Conservation (phyloP, 306 rosid species). For the Vigna hirtella region DNA sequence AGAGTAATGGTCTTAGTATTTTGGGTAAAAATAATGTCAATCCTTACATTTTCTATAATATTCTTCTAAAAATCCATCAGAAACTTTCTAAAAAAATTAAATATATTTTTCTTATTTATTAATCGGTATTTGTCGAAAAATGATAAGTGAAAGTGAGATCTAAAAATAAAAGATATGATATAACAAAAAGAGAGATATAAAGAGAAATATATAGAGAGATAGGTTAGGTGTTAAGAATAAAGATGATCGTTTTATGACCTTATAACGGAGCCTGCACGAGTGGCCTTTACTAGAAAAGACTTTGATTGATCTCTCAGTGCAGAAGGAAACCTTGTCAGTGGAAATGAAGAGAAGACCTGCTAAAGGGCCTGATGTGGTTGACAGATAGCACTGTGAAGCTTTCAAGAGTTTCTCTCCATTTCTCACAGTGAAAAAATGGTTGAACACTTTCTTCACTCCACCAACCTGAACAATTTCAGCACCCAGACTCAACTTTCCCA, state of each 20-base stretch:
- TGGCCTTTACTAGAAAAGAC: constrained; percentile 15
- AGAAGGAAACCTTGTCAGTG: constrained; percentile 22
- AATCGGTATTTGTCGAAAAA: no score
- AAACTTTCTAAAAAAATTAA: no score
- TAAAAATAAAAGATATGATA: no score
- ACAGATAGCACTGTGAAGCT: constrained; percentile 31
- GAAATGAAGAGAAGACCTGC: constrained; percentile 28
- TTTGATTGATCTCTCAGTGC: constrained; percentile 21
- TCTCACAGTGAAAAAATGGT: neutral
- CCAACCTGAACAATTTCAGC: constrained; percentile 29
- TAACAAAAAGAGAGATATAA: no score
- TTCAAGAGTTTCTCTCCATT: constrained; percentile 8
- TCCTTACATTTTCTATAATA: no score
- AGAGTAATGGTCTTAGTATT: no score
- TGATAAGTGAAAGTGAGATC: no score
- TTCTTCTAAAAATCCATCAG: no score
- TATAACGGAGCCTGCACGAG: neutral
- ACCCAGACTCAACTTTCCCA: constrained; percentile 10
- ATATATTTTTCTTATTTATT: no score
- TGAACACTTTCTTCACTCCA: constrained; percentile 7
- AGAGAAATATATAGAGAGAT: no score
- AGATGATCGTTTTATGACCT: neutral
- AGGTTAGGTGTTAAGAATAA: no score
- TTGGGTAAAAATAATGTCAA: no score
- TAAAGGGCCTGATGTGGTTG: constrained; percentile 32